phyloP scores from a whole-genome alignment of 2,329 filamentous ascomycete genomes.

The Scopulariopsis brevicaulis region DNA sequence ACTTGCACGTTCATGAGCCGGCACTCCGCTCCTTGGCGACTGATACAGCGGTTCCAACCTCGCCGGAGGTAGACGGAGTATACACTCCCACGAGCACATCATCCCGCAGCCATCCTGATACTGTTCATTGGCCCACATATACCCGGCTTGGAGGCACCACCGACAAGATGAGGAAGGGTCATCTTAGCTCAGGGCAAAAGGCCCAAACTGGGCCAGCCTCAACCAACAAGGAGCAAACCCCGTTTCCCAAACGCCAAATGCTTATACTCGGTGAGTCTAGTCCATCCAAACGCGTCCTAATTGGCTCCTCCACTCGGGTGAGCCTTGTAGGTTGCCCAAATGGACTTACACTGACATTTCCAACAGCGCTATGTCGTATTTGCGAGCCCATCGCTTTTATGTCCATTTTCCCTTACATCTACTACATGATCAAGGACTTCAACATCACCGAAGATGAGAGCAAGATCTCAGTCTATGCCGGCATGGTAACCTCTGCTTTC shows the following conservation, averaged over 20 bases:
- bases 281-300: neutral
- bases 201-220: constrained; percentile 11
- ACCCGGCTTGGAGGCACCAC: neutral
- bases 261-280: constrained; percentile 29
- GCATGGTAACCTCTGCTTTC: constrained; percentile 93
- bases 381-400: constrained; percentile 99
- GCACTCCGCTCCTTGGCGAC: neutral
- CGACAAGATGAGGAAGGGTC: constrained; percentile 2
- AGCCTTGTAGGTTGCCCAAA: neutral
- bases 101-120: neutral
- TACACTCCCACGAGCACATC: neutral
- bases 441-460: constrained; percentile 67
- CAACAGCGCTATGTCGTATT: constrained; percentile 76
- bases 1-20: neutral
- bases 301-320: neutral
- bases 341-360: neutral
- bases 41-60: neutral
- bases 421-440: constrained; percentile 94
- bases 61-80: neutral
- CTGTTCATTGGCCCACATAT: neutral
- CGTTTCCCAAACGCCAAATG: constrained; percentile 27
- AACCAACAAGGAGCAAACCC: constrained; percentile 11
- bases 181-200: neutral
- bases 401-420: constrained; percentile 98
- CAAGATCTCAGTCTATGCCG: constrained; percentile 83